Evolutionary conservation across 2,329 filamentous ascomycete species (phyloP).

Genomic region (Aspergillus japonicus): DNA sequence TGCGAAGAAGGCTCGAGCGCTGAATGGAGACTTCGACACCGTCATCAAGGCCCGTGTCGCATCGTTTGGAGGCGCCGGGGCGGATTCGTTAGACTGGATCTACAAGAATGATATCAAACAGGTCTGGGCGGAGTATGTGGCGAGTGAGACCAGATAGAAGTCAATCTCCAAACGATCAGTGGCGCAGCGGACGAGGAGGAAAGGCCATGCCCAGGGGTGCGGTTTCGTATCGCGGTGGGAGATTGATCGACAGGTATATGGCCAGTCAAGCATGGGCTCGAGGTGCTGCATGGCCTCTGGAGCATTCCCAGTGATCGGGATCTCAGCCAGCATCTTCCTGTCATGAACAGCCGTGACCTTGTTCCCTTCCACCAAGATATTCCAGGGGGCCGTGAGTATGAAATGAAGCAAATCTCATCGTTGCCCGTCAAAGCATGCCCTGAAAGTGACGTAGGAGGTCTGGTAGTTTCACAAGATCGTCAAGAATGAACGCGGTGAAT

Average conservation of each 20-base stretch:
- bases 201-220: neutral
- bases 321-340: constrained; percentile 43
- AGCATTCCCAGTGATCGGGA: constrained; percentile 43
- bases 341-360: constrained; percentile 35
- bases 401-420: constrained; percentile 17
- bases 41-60: neutral
- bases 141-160: neutral
- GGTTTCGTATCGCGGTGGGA: constrained; percentile 19
- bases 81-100: constrained; percentile 3
- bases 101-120: constrained; percentile 8
- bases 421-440: constrained; percentile 16
- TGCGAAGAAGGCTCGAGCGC: too few species aligned
- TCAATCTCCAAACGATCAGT: neutral
- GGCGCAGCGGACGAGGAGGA: neutral
- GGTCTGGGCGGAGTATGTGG: constrained; percentile 7
- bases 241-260: constrained; percentile 17
- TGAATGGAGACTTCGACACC: too few species aligned
- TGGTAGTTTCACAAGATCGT: constrained; percentile 13
- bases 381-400: constrained; percentile 13
- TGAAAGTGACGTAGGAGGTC: constrained; percentile 16
- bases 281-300: constrained; percentile 30
- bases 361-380: constrained; percentile 30
- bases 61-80: neutral
- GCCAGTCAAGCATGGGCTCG: constrained; percentile 35
- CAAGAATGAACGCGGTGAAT: constrained; percentile 23